phyloP scores from a whole-genome alignment of 2,329 filamentous ascomycete species.

The Diaporthe eres region DNA sequence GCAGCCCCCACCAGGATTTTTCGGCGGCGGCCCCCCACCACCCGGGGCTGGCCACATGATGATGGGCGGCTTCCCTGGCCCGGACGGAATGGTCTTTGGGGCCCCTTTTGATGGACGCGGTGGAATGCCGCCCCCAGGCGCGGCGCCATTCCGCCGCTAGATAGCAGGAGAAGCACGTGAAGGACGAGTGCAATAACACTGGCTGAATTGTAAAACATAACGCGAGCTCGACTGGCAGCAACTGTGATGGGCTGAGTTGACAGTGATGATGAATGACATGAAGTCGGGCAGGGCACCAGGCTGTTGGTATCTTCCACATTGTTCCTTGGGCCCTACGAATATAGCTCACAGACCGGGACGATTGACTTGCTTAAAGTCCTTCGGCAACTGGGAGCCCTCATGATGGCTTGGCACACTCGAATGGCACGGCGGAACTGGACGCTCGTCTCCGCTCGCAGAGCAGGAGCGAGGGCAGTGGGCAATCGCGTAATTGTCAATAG shows the following conservation, averaged over 20 bases:
- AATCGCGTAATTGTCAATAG: slow-evolving; percentile 30
- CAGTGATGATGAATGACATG: slow-evolving; percentile 17
- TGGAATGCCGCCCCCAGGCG: slow-evolving; percentile 58
- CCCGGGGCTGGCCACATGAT: slow-evolving; percentile 59
- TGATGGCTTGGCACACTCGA: not conserved
- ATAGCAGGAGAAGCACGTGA: slow-evolving; percentile 4
- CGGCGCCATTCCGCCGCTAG: slow-evolving; percentile 40
- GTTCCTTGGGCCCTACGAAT: not conserved
- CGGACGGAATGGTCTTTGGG: slow-evolving; percentile 64
- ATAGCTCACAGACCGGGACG: not conserved
- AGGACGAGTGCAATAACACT: not conserved
- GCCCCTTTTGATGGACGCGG: slow-evolving; percentile 64
- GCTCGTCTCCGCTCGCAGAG: not conserved
- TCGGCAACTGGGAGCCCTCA: not conserved
- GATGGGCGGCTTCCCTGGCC: slow-evolving; percentile 70
- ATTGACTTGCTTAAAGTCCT: not conserved
- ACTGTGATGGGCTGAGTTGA: slow-evolving; percentile 2
- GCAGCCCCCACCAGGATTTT: slow-evolving; percentile 72
- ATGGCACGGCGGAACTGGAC: slow-evolving; percentile 1
- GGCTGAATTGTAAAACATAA: slow-evolving; percentile 26
- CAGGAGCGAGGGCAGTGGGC: not conserved
- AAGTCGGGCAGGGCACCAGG: not conserved
- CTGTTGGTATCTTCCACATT: not conserved
- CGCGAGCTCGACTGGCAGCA: slow-evolving; percentile 5
- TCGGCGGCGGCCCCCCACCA: slow-evolving; percentile 61